phyloP scores from a whole-genome alignment of 1,284 basidiomycete species.

The Cystobasidium slooffiae region DNA sequence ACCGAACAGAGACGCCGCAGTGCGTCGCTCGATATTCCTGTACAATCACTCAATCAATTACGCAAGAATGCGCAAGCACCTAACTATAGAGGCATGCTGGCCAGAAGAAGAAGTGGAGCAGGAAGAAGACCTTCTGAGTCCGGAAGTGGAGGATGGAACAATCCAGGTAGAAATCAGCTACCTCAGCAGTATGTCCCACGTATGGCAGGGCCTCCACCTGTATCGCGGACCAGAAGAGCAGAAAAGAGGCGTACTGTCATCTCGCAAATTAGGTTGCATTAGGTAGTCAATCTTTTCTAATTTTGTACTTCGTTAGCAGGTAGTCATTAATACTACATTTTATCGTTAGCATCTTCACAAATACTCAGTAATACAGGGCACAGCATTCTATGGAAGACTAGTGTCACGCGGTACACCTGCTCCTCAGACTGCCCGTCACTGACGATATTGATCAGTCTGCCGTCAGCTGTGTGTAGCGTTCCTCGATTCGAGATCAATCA shows the following conservation, averaged over 20 bases:
- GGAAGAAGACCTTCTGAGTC: neutral
- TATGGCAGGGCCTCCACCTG: slow-evolving; percentile 7
- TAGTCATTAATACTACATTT: neutral
- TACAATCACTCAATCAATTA: slow-evolving; percentile 26
- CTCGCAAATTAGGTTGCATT: slow-evolving; percentile 22
- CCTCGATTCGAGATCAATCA: no score
- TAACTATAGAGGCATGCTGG: slow-evolving; percentile 24
- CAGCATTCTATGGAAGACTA: neutral
- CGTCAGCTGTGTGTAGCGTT: no score
- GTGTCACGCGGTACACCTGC: neutral
- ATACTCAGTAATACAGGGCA: neutral
- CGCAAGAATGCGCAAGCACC: slow-evolving; percentile 41
- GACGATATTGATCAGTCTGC: no score
- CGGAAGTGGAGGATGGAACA: neutral
- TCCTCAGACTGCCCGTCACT: neutral
- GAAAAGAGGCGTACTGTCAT: slow-evolving; percentile 45
- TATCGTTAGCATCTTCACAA: neutral
- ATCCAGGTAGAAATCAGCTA: neutral
- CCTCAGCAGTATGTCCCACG: neutral
- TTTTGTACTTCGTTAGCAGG: neutral
- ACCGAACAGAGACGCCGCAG: slow-evolving; percentile 15
- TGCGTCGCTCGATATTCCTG: slow-evolving; percentile 15
- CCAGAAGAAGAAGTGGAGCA: slow-evolving; percentile 5
- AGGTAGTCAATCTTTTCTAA: neutral
- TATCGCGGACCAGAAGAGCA: slow-evolving; percentile 2